phyloP scores from a whole-genome alignment of 768 basidiomycete species.

The Rhizopogon vesiculosus region DNA sequence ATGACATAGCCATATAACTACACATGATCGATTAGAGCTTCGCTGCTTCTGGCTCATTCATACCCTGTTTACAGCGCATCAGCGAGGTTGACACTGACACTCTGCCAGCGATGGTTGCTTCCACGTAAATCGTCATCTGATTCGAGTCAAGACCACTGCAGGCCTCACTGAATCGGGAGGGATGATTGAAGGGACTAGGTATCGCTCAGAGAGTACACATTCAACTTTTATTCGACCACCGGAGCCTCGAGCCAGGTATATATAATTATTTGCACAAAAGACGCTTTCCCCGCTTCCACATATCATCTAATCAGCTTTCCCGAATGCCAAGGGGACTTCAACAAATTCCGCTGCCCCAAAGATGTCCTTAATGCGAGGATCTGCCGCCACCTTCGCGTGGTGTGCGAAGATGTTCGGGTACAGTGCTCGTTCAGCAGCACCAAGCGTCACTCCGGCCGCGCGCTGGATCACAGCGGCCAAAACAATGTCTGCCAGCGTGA shows the following conservation, averaged over 20 bases:
- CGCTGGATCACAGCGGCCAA: constrained; percentile 19
- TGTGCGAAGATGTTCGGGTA: constrained; percentile 23
- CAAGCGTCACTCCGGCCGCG: constrained; percentile 19
- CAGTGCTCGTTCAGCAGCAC: constrained; percentile 18
- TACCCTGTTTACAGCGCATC: constrained; percentile 74
- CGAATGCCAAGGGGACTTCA: constrained; percentile 11
- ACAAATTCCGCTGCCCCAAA: constrained; percentile 17
- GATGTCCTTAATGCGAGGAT: constrained; percentile 9
- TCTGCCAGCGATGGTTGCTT: constrained; percentile 21
- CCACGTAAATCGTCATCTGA: constrained; percentile 45
- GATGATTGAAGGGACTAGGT: no score
- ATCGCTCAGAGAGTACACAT: not conserved
- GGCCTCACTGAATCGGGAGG: constrained; percentile 25
- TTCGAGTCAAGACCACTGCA: no score
- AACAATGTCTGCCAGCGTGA: constrained; percentile 24
- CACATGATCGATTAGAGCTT: no score
- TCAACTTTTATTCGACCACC: not conserved
- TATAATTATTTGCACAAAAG: not conserved
- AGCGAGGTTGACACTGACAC: constrained; percentile 52
- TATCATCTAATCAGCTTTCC: not conserved
- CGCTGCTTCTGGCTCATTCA: not conserved
- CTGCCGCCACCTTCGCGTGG: constrained; percentile 15
- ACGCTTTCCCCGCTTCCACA: no score
- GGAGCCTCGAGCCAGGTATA: not conserved
- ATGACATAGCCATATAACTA: no score